Evolutionary conservation across 1,139 yeast genomes (phyloP).

Genomic region (Candida buenavistaensis): DNA sequence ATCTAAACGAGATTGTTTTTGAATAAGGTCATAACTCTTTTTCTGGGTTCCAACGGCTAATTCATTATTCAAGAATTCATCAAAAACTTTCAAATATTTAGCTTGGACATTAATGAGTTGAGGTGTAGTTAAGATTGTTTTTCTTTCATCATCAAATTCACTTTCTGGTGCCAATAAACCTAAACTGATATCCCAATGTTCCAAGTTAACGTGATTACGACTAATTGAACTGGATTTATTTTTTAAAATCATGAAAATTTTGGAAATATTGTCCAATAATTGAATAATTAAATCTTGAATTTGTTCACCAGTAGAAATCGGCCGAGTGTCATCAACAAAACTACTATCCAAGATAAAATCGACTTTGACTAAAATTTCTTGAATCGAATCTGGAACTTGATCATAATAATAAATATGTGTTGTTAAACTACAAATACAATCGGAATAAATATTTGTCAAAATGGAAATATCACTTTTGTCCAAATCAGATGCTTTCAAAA

Average conservation of each 20-base stretch:
- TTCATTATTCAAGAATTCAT: slow-evolving; percentile 35
- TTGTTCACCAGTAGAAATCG: slow-evolving; percentile 15
- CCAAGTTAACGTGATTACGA: slow-evolving; percentile 43
- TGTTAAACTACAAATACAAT: slow-evolving; percentile 62
- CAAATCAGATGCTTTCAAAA: slow-evolving; percentile 28
- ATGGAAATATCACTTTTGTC: slow-evolving; percentile 22
- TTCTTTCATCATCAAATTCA: slow-evolving; percentile 18
- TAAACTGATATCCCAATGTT: slow-evolving; percentile 45
- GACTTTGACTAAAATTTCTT: slow-evolving; percentile 49
- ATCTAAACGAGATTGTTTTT: slow-evolving; percentile 10
- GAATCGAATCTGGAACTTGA: slow-evolving; percentile 75
- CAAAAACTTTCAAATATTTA: slow-evolving; percentile 34
- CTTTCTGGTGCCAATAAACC: slow-evolving; percentile 32
- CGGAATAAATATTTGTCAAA: slow-evolving; percentile 35
- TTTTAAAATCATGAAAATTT: slow-evolving; percentile 32
- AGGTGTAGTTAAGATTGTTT: slow-evolving; percentile 19
- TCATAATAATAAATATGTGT: slow-evolving; percentile 76
- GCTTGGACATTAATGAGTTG: slow-evolving; percentile 34
- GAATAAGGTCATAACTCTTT: slow-evolving; percentile 8
- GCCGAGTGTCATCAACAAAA: slow-evolving; percentile 15
- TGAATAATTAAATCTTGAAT: slow-evolving; percentile 28
- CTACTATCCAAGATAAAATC: slow-evolving; percentile 32
- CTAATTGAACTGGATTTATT: slow-evolving; percentile 34
- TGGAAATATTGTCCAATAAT: slow-evolving; percentile 33
- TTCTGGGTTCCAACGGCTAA: slow-evolving; percentile 16